These are phyloP conservation scores for Vachellia collinsii DNA, from an alignment of 306 rosid genomes.

Conservation along the genomic window DNA sequence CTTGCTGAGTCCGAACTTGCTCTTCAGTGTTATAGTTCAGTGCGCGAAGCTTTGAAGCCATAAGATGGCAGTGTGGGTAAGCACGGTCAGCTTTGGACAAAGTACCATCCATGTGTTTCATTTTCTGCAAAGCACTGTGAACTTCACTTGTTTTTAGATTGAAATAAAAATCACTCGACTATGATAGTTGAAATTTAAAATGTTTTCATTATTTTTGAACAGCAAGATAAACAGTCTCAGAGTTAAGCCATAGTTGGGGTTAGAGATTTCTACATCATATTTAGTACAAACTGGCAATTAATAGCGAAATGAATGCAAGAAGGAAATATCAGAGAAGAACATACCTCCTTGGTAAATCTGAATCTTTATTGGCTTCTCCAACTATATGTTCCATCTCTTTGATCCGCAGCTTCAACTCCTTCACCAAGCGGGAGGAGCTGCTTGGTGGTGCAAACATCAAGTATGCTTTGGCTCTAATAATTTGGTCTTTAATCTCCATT, in stretches of 20 bases:
- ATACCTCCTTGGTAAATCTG: constrained; percentile 78
- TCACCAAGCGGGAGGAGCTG: constrained; percentile 71
- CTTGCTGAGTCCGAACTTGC: constrained; percentile 62
- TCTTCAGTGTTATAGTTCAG: constrained; percentile 79
- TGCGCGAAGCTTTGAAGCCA: constrained; percentile 82
- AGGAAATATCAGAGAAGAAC: constrained; percentile 25
- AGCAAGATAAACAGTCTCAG: constrained; percentile 5
- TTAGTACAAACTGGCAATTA: constrained; percentile 21
- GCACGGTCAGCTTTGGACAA: constrained; percentile 69
- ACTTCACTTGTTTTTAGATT: constrained; percentile 62
- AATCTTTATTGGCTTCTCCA: constrained; percentile 69
- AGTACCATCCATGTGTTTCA: constrained; percentile 82
- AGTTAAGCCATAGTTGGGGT: constrained; percentile 18
- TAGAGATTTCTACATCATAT: constrained; percentile 15
- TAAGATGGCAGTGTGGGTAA: constrained; percentile 79
- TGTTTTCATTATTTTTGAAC: constrained; percentile 19
- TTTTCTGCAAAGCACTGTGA: constrained; percentile 91
- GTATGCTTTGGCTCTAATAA: constrained; percentile 85
- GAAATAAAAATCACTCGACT: constrained; percentile 28
- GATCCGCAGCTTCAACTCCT: constrained; percentile 78
- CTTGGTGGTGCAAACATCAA: constrained; percentile 65
- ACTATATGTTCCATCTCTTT: constrained; percentile 79
- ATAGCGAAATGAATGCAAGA: constrained; percentile 27
- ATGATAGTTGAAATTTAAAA: constrained; percentile 35
- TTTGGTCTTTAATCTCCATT: constrained; percentile 80